These are phyloP conservation scores for Paramarasmius palmivorus DNA, from an alignment of 1,284 basidiomycete genomes.

Conservation along the genomic window DNA sequence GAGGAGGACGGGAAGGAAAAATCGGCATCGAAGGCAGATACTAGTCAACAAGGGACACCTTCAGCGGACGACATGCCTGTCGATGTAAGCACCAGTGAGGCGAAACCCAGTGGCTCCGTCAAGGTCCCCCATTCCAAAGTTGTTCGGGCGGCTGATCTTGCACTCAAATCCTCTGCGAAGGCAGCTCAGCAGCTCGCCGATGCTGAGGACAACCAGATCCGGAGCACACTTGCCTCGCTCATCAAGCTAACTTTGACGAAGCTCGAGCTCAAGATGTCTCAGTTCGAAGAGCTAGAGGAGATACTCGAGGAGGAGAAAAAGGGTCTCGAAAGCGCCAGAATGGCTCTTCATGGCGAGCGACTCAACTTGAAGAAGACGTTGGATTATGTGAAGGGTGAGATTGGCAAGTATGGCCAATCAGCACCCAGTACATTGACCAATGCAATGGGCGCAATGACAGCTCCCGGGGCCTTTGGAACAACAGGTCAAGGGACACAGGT, in stretches of 20 bases:
- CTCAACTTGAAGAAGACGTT: constrained; percentile 64
- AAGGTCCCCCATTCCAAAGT: constrained; percentile 74
- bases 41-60: constrained; percentile 22
- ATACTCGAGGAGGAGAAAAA: constrained; percentile 85
- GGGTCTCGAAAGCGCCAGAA: constrained; percentile 68
- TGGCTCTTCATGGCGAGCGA: constrained; percentile 68
- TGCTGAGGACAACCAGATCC: constrained; percentile 85
- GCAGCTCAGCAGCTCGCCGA: constrained; percentile 83
- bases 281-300: constrained; percentile 91
- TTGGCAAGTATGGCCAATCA: constrained; percentile 40
- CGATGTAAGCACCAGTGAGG: constrained; percentile 35
- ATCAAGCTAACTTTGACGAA: constrained; percentile 93
- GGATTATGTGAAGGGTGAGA: constrained; percentile 62
- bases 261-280: constrained; percentile 89
- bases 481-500: constrained; percentile 58
- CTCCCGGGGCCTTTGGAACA: constrained; percentile 43
- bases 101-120: constrained; percentile 12
- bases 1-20: constrained; percentile 13
- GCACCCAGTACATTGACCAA: neutral
- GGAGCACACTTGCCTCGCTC: constrained; percentile 78
- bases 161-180: constrained; percentile 87
- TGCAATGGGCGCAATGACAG: constrained; percentile 28
- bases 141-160: constrained; percentile 79
- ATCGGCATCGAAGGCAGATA: neutral
- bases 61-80: constrained; percentile 42